phyloP scores from a whole-genome alignment of 1,284 basidiomycete species.

The Volvariella volvacea region DNA sequence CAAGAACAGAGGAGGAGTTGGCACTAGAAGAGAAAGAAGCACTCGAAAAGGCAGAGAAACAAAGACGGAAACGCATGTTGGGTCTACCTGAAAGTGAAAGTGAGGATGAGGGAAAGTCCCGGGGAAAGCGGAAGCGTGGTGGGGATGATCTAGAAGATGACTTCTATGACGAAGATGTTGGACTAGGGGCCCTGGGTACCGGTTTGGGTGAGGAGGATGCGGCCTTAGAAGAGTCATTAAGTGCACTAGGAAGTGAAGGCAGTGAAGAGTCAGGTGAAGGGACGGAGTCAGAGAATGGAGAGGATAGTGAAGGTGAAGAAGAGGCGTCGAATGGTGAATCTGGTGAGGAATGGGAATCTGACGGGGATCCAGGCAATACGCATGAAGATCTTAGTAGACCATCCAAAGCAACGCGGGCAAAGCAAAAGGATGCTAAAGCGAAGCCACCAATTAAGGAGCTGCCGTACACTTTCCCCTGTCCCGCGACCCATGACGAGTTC shows the following conservation, averaged over 20 bases:
- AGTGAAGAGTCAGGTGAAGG: conserved; percentile 32
- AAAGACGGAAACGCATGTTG: conserved; percentile 79
- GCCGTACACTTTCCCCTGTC: conserved; percentile 91
- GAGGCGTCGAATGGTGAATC: conserved; percentile 21
- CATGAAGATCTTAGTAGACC: conserved; percentile 34
- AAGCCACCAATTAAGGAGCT: conserved; percentile 48
- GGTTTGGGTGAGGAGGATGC: conserved; percentile 36
- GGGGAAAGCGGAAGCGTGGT: conserved; percentile 45
- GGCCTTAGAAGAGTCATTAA: conserved; percentile 7
- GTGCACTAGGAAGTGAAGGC: conserved; percentile 21
- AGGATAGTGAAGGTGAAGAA: conserved; percentile 34
- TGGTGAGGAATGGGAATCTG: conserved; percentile 19
- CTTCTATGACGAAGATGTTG: conserved; percentile 52
- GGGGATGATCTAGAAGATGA: conserved; percentile 94
- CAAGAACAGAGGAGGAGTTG: conserved; percentile 94
- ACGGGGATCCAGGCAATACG: conserved; percentile 28
- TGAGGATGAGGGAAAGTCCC: conserved; percentile 47
- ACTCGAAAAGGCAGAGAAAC: conserved; percentile 82
- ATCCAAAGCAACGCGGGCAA: conserved; percentile 19
- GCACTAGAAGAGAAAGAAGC: conserved; percentile 86
- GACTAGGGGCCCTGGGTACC: conserved; percentile 30
- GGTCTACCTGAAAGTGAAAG: conserved; percentile 66
- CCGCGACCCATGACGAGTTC: conserved; percentile 82
- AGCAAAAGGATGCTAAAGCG: conserved; percentile 37
- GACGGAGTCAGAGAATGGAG: conserved; percentile 29